Conservation (phyloP, 2,329 filamentous ascomycete species). For the Colletotrichum sp. region DNA sequence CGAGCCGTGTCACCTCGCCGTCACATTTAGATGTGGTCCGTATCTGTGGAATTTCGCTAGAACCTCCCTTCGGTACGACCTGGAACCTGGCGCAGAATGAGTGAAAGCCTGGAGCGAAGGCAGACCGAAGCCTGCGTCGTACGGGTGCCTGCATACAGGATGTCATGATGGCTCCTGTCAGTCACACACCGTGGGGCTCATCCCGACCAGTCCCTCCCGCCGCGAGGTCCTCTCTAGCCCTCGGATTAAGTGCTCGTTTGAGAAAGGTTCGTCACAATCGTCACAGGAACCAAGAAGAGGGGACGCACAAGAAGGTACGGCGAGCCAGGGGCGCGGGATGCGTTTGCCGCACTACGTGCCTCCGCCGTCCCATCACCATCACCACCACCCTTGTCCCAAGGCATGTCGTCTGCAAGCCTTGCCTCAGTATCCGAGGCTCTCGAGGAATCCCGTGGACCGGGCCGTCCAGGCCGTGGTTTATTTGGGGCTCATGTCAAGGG, state of each 20-base stretch:
- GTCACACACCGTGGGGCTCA: background rate
- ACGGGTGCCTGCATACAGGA: slow-evolving; percentile 9
- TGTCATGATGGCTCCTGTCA: slow-evolving; percentile 2
- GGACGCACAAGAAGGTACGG: background rate
- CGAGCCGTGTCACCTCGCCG: background rate
- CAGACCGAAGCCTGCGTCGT: background rate
- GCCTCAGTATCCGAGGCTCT: background rate
- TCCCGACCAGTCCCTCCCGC: background rate
- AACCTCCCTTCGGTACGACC: background rate
- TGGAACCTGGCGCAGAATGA: background rate
- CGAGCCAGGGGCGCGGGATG: background rate
- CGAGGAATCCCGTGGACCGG: background rate
- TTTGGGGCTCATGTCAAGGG: background rate
- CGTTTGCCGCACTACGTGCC: background rate
- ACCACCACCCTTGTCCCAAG: background rate
- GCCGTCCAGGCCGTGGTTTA: background rate
- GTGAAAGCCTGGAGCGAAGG: background rate
- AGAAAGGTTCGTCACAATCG: background rate
- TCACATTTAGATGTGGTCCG: background rate
- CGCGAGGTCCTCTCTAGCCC: background rate
- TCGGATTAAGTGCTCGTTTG: background rate
- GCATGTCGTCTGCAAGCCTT: background rate
- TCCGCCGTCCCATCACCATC: background rate
- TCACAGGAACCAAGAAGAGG: background rate
- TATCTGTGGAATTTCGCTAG: slow-evolving; percentile 1